Evolutionary conservation across 768 basidiomycete genomes (phyloP).

Genomic region (Jaapia argillacea): DNA sequence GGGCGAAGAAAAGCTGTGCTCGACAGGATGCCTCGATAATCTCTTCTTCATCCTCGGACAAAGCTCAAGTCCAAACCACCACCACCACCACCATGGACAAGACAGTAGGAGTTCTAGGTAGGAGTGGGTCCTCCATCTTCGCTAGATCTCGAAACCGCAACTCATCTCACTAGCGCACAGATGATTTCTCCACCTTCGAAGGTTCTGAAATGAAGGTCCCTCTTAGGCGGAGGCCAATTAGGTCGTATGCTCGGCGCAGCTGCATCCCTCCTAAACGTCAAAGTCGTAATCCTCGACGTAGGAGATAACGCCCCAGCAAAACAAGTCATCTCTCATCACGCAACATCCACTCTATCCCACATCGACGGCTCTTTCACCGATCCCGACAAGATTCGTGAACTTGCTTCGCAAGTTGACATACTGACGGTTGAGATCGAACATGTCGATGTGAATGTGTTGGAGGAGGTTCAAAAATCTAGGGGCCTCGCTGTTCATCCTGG

Average conservation of each 20-base stretch:
- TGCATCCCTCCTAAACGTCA: conserved; percentile 79
- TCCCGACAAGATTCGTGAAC: conserved; percentile 62
- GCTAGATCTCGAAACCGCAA: neutral
- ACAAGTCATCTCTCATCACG: conserved; percentile 68
- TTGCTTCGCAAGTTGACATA: conserved; percentile 75
- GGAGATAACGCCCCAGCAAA: conserved; percentile 83
- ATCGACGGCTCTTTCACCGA: conserved; percentile 87
- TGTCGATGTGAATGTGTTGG: conserved; percentile 70
- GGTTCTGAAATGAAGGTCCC: no score
- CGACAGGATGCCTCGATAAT: no score
- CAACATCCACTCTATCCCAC: conserved; percentile 40
- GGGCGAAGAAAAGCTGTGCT: no score
- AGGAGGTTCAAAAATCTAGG: conserved; percentile 37
- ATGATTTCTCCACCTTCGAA: no score
- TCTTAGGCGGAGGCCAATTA: conserved; percentile 89
- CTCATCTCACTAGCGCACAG: no score
- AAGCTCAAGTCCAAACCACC: no score
- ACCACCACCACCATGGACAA: no score
- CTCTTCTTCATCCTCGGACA: neutral
- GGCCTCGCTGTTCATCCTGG: conserved; percentile 50
- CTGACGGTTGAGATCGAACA: conserved; percentile 97
- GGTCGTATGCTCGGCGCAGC: conserved; percentile 94
- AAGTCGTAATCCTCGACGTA: conserved; percentile 76
- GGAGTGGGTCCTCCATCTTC: conserved; percentile 16
- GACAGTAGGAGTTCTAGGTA: conserved; percentile 28